phyloP scores from a whole-genome alignment of 1,284 basidiomycete species.

The Ustilago shanxiensis region DNA sequence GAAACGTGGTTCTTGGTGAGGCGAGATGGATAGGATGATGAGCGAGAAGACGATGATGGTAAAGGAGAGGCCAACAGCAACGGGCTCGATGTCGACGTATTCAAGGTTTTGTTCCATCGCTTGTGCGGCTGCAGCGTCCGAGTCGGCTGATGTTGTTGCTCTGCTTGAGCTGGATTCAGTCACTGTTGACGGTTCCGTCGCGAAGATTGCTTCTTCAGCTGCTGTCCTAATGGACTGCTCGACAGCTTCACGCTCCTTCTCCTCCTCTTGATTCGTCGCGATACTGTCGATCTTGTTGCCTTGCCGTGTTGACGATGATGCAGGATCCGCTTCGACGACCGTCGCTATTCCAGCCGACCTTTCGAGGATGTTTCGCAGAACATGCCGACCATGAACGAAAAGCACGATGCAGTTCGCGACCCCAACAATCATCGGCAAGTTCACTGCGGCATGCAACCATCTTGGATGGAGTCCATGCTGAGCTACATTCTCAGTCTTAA shows the following conservation, averaged over 20 bases:
- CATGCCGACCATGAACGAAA: constrained; percentile 3
- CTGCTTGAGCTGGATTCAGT: not conserved
- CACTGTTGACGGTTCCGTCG: not conserved
- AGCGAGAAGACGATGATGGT: constrained; percentile 37
- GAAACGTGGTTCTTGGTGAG: constrained; percentile 71
- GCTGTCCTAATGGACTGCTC: constrained; percentile 1
- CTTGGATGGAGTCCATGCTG: constrained; percentile 69
- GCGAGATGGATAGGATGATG: constrained; percentile 63
- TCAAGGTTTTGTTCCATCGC: not conserved
- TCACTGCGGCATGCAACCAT: constrained; percentile 66
- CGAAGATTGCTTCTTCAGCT: not conserved
- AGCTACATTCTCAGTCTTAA: constrained; percentile 61
- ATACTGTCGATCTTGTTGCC: too few species aligned
- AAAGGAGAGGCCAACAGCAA: constrained; percentile 17
- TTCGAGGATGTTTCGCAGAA: not conserved
- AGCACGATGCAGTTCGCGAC: constrained; percentile 21
- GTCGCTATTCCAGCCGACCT: not conserved
- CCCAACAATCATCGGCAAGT: constrained; percentile 69
- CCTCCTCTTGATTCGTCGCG: not conserved
- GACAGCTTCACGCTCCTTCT: constrained; percentile 2
- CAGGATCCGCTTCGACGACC: not conserved
- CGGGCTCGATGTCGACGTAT: constrained; percentile 17
- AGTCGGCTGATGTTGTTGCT: not conserved
- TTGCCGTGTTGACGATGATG: not conserved
- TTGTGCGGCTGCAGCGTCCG: not conserved